Base-by-base conservation (phyloP, 331 rosid genomes). In the Quercus phellos region DNA sequence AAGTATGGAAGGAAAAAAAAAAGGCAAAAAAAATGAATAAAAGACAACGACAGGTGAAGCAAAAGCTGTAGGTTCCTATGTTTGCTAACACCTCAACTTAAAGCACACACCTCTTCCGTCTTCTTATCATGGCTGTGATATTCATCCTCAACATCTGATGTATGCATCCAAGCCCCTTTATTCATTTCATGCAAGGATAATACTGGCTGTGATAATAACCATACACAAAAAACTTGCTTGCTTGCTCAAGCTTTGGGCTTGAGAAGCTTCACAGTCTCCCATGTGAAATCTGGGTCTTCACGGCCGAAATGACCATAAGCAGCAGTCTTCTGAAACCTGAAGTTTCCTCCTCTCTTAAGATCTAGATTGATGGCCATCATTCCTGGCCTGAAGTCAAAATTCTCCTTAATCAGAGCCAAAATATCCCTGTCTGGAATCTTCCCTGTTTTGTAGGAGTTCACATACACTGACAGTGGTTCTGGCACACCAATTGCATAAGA, bases 241-340 rank as follows among this genome's bases (percentile, higher is more conserved):
- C 51, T 80, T 29, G 63, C 32, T 86, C 78, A 88, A 74, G 91
- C 96, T 34, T 86, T 89, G 27, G 94, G 93, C 81, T 90, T 89
- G 83, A 93, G 96, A 4, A 80, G 79, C 90, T 93, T 93, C 55
- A 88, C 93, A 0, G 91, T 89, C 87, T 93, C 98, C 98, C 98
- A 93, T 43, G 94, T 88, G 63, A 93, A 93, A 85, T 93, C 98
- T 1, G 96, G 83, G 74, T 90, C 96, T 0, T 93, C 96, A 3
- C 96, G 86, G 70, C 98, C 98, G 17, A 93, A 93, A 84, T 93
- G 98, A 10, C 98, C 96, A 77, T 93, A 93, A 72, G 98, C 98
- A 74, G 98, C 96, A 34, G 96, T 90, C 79, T 93, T 93, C 83
- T 89, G 96, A 85, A 82, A 93, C 90, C 98, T 88, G 76, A 83